Evolutionary conservation across 768 basidiomycete genomes (phyloP).

Genomic region (Tephrocybe rancida): DNA sequence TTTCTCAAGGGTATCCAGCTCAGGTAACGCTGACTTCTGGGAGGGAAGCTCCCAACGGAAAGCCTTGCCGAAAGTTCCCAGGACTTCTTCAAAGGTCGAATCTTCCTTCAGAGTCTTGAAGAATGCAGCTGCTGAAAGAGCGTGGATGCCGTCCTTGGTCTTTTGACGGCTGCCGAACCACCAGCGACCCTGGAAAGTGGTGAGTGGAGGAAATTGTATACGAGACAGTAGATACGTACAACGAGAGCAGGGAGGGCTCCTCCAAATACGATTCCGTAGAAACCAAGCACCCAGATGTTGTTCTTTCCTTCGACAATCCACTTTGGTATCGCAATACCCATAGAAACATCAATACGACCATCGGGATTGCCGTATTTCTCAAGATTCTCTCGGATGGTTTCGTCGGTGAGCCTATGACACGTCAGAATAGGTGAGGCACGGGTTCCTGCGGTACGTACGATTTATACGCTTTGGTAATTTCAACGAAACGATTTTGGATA

Average conservation of each 20-base stretch:
- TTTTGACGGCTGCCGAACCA: constrained; percentile 92
- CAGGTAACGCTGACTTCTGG: constrained; percentile 31
- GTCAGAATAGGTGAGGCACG: background rate
- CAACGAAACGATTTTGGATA: constrained; percentile 85
- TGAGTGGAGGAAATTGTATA: background rate
- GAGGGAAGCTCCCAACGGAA: constrained; percentile 58
- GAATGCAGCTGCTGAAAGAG: constrained; percentile 79
- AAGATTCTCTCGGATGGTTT: constrained; percentile 88
- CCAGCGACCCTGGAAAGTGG: constrained; percentile 71
- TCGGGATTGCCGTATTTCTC: constrained; percentile 93
- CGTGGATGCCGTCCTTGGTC: constrained; percentile 91
- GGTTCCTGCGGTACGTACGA: constrained; percentile 49
- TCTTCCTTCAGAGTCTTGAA: constrained; percentile 89
- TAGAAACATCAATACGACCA: constrained; percentile 90
- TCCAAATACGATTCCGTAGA: constrained; percentile 89
- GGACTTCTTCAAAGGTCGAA: constrained; percentile 68
- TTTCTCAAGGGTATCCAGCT: constrained; percentile 53
- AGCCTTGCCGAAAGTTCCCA: constrained; percentile 69
- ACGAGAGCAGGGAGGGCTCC: constrained; percentile 85
- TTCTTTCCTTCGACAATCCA: constrained; percentile 95
- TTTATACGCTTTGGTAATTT: constrained; percentile 98
- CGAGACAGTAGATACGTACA: constrained; percentile 36
- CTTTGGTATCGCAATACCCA: constrained; percentile 92
- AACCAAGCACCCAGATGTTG: constrained; percentile 86
- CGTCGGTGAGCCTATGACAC: constrained; percentile 77